These are phyloP conservation scores for Hericium coralloides DNA, from an alignment of 768 basidiomycete genomes.

Conservation along the genomic window DNA sequence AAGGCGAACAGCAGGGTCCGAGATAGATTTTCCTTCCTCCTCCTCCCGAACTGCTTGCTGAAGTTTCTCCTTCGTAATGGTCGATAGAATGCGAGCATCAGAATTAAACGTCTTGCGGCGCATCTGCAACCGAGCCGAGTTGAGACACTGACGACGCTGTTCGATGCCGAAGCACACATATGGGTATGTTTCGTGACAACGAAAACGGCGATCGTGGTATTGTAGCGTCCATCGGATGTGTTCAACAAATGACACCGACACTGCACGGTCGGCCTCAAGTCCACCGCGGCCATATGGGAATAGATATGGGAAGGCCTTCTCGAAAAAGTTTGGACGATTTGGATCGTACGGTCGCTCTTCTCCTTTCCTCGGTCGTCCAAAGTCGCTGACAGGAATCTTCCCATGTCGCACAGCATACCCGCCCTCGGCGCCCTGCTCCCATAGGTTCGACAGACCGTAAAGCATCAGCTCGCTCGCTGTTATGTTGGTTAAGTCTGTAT, in stretches of 20 bases:
- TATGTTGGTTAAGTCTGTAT: slow-evolving; percentile 21
- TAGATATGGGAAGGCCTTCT: slow-evolving; percentile 11
- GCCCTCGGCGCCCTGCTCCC: slow-evolving; percentile 14
- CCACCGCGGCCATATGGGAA: slow-evolving; percentile 20
- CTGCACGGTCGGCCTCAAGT: slow-evolving; percentile 5
- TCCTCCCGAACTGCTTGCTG: slow-evolving; percentile 29
- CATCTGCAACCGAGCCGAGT: slow-evolving; percentile 27
- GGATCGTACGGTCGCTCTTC: background rate
- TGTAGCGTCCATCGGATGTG: slow-evolving; percentile 23
- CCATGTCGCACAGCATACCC: slow-evolving; percentile 19
- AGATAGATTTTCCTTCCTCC: background rate
- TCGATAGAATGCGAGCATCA: slow-evolving; percentile 15
- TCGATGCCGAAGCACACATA: slow-evolving; percentile 24
- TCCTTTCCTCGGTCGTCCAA: background rate
- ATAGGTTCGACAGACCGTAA: slow-evolving; percentile 22
- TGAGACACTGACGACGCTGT: slow-evolving; percentile 20
- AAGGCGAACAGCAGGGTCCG: background rate
- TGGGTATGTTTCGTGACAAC: slow-evolving; percentile 22
- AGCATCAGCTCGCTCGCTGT: slow-evolving; percentile 15
- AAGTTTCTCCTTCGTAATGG: slow-evolving; percentile 23
- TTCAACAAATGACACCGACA: slow-evolving; percentile 11
- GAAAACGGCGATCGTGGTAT: slow-evolving; percentile 24
- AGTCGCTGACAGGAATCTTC: slow-evolving; percentile 7
- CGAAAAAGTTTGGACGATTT: slow-evolving; percentile 4
- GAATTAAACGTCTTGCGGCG: slow-evolving; percentile 14